Base-by-base conservation (phyloP, 371 early-diverging fungal species). In the Mortierella sp. region DNA sequence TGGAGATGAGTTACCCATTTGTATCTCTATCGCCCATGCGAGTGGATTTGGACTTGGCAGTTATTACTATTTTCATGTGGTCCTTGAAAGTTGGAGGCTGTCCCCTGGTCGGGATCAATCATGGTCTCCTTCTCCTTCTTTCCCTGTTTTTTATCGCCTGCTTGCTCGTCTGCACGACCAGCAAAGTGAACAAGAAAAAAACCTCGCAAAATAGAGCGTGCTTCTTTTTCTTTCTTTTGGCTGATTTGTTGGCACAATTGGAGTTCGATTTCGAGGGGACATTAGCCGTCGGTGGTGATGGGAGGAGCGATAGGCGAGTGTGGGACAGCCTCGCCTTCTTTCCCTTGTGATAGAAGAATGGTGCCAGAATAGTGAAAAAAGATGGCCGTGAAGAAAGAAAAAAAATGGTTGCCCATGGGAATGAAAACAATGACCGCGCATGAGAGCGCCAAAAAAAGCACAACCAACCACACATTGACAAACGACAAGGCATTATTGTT, bases 271-370 rank as follows among this genome's bases (percentile, higher is more conserved):
- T 21, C 10, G 10, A 38, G 24, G 41, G 38, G 11, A 38, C 3
- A 41, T 38, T 38, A 7, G 24, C 41, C 14, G 43, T 41, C 11
- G 21, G 5, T 16, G 21, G 63, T 32, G 35, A 35, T 29, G 14
- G 63, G 18, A 11, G 16, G 63, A 60, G 35, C 16, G 18, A 29
- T 44, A 12, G 46, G 46, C 1, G 12, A 1, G 46, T 44, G 63
- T 35, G 65, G 18, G 65, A 38, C 65, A 68, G 24, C 8, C 43
- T 38, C 7, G 58, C 63, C 18, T 63, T 35, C 35, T 24, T 68
- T 68, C 24, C 68, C 68, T 68, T 68, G 68, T 68, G 68, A 68
- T 68, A 24, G 41, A 41, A 32, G 35, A 41, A 68, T 68, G 68
- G 38, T 68, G 68, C 68, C 65, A 65, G 65, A 65, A 38, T 38